A percentile compares a stretch with the other conserved stretches of the same genome.
These are phyloP conservation scores for Leucoagaricus sp. DNA, from an alignment of 1,284 basidiomycete genomes.

Conservation along the genomic window DNA sequence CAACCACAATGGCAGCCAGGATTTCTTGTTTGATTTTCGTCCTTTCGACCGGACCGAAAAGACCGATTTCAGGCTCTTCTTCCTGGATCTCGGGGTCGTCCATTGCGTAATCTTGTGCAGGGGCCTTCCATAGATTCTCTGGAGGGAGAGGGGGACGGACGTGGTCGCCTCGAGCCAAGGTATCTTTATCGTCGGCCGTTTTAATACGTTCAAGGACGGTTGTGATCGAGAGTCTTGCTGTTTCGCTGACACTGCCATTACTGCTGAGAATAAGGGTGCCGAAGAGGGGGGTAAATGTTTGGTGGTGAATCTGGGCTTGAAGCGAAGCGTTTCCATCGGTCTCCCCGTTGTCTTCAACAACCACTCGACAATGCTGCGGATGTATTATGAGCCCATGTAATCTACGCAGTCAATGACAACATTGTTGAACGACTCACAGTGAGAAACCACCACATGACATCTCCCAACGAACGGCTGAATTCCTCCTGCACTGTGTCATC, in stretches of 20 bases:
- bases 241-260: slow-evolving; percentile 73
- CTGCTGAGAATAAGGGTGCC: slow-evolving; percentile 86
- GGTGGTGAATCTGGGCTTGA: slow-evolving; percentile 35
- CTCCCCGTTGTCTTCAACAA: slow-evolving; percentile 43
- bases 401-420: slow-evolving; percentile 19
- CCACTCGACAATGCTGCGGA: slow-evolving; percentile 57
- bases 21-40: slow-evolving; percentile 78
- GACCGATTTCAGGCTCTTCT: slow-evolving; percentile 39
- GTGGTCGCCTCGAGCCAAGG: slow-evolving; percentile 13
- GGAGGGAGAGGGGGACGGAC: slow-evolving; percentile 11
- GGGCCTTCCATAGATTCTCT: slow-evolving; percentile 13
- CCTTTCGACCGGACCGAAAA: slow-evolving; percentile 59
- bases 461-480: slow-evolving; percentile 80
- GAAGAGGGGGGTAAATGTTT: slow-evolving; percentile 90
- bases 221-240: slow-evolving; percentile 78
- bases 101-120: slow-evolving; percentile 14
- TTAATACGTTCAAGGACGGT: slow-evolving; percentile 71
- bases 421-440: slow-evolving; percentile 48
- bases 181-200: slow-evolving; percentile 47
- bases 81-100: slow-evolving; percentile 25
- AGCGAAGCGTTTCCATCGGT: not conserved
- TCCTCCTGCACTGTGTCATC: slow-evolving; percentile 93
- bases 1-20: slow-evolving; percentile 82
- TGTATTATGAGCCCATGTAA: slow-evolving; percentile 13
- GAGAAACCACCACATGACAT: slow-evolving; percentile 95